A percentile compares a stretch with the other conserved stretches of the same genome.
Conservation (phyloP, 202 grass and related monocot genomes). For the Brachypodium distachyon region DNA sequence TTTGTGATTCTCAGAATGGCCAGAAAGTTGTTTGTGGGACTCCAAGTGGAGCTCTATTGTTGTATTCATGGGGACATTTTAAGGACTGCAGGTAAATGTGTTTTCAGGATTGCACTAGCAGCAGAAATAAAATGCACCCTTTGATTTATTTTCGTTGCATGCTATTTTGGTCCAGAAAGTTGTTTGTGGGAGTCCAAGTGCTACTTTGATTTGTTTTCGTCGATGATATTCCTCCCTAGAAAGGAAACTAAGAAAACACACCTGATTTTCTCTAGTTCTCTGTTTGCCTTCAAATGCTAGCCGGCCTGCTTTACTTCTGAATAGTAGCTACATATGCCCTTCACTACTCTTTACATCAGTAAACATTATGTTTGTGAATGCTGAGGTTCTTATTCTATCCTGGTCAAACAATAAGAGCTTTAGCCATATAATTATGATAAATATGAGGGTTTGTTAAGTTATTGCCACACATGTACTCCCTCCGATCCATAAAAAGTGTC, state of each 20-base stretch:
- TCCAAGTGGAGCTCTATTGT: constrained; percentile 64
- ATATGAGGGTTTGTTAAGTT: background rate
- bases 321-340: background rate
- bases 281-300: background rate
- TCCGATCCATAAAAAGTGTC: no score
- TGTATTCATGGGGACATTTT: constrained; percentile 96
- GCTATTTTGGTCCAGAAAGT: no score
- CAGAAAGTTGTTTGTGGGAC: constrained; percentile 91
- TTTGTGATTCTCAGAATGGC: constrained; percentile 53
- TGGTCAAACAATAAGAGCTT: background rate
- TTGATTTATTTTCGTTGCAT: background rate
- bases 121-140: background rate
- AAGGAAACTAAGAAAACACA: background rate
- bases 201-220: no score
- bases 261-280: background rate
- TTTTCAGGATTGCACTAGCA: background rate
- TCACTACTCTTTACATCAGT: background rate
- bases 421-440: background rate
- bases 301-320: background rate
- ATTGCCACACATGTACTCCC: background rate
- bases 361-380: background rate
- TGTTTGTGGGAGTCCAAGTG: no score
- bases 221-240: background rate
- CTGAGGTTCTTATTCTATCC: background rate
- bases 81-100: constrained; percentile 80